Evolutionary conservation across 345 rosid genomes (phyloP), one percentile per base, ranked within the genome.

Genomic region (Aquilaria malaccensis): DNA sequence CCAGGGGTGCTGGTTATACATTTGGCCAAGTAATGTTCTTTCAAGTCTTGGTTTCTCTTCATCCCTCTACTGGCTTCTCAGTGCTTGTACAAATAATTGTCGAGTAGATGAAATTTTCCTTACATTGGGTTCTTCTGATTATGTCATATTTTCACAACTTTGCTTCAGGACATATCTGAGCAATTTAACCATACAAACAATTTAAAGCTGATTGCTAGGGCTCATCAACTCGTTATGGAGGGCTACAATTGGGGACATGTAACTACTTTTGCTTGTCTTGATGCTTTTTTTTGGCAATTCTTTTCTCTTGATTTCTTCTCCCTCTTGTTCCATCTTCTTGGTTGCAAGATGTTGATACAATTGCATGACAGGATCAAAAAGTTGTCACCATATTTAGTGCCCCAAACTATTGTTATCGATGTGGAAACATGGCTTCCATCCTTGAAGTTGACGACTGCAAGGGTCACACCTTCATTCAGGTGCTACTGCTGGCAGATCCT

Each of bases 191-290:
- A 87, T 69, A 77, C 87, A 68, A 92, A 92, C 75, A 87, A 74
- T 79, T 75, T 92, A 72, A 85, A 92, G 79, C 87, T 92, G 70
- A 89, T 92, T 63, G 95, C 96, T 55, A 74, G 98, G 65, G 98
- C 98, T 63, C 98, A 89, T 58, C 98, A 92, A 74, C 78, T 92
- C 75, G 98, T 92, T 61, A 89, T 89, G 96, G 98, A 92, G 70
- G 96, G 98, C 54, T 89, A 79, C 75, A 92, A 92, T 74, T 93
- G 98, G 98, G 97, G 91, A 66, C 97, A 93, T 77, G 98, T 93
- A 81, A 79, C 54, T 68, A 50, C 70, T 66, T 62, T 45, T 30
- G 37, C 62, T 32, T 51, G 7, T 53, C 59, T 49, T 31, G 45
- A 22, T 22, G 37, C 54, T 56, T 30, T 63, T 37, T 30, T 49